These are phyloP conservation scores for Calophaca sinica DNA, from an alignment of 306 rosid species.

Conservation along the genomic window DNA sequence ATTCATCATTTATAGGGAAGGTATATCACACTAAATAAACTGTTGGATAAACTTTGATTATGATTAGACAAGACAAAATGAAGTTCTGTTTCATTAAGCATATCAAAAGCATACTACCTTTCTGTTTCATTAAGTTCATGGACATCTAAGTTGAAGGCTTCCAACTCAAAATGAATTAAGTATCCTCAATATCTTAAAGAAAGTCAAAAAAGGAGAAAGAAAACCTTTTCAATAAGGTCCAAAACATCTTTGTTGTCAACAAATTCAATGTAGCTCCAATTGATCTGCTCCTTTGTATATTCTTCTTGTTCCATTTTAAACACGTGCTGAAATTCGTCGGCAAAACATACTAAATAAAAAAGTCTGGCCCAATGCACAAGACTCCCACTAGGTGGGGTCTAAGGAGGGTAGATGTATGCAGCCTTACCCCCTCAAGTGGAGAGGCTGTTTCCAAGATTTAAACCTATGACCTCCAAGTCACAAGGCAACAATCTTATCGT, in stretches of 20 bases:
- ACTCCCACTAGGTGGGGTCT: too few relatives aligned
- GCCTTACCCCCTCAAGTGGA: too few relatives aligned
- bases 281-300: conserved; percentile 92
- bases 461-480: too few relatives aligned
- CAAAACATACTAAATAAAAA: too few relatives aligned
- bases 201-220: conserved; percentile 37
- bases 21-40: conserved; percentile 6
- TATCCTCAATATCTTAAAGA: conserved; percentile 31
- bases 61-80: conserved; percentile 11
- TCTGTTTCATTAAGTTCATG: conserved; percentile 6
- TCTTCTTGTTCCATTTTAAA: conserved; percentile 99
- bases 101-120: conserved; percentile 39
- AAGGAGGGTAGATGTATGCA: too few relatives aligned
- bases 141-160: conserved; percentile 27
- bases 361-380: too few relatives aligned
- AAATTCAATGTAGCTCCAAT: conserved; percentile 99
- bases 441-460: too few relatives aligned
- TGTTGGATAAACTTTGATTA: conserved; percentile 25
- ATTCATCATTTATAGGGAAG: conserved; percentile 13
- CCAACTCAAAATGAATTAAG: conserved; percentile 39
- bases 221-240: conserved; percentile 97
- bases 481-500: too few relatives aligned
- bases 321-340: conserved; percentile 71
- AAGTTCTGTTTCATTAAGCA: conserved; percentile 13
- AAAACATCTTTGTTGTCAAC: conserved; percentile 97